phyloP scores from a whole-genome alignment of 2,329 filamentous ascomycete species.

The Rutstroemia sp. region DNA sequence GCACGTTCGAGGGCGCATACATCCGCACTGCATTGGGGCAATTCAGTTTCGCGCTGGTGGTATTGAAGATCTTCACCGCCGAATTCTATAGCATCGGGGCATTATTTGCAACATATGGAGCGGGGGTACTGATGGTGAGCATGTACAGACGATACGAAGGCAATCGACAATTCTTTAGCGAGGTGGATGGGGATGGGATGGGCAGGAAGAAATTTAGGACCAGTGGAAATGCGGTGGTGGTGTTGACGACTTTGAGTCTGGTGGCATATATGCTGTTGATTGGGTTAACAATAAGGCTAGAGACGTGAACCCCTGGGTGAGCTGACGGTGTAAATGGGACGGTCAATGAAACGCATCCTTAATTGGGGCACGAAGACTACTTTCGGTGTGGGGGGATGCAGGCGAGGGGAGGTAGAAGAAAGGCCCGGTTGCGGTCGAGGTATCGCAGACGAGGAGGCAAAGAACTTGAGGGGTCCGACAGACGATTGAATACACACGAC shows the following conservation, averaged over 20 bases:
- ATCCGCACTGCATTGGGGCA: slow-evolving; percentile 90
- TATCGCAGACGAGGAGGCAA: neutral
- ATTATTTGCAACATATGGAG: slow-evolving; percentile 86
- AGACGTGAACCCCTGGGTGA: slow-evolving; percentile 9
- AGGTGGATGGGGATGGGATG: slow-evolving; percentile 32
- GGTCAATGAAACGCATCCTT: neutral
- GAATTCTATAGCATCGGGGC: slow-evolving; percentile 98
- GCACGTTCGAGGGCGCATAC: slow-evolving; percentile 96
- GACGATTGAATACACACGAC: neutral
- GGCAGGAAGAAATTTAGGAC: slow-evolving; percentile 52
- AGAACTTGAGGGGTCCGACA: neutral
- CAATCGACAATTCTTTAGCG: slow-evolving; percentile 85
- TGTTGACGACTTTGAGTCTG: slow-evolving; percentile 50
- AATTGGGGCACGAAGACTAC: neutral
- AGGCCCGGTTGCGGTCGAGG: neutral
- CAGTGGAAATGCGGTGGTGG: slow-evolving; percentile 53
- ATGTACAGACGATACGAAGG: slow-evolving; percentile 84
- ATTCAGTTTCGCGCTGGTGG: slow-evolving; percentile 89
- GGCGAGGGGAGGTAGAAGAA: neutral
- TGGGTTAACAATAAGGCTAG: slow-evolving; percentile 42
- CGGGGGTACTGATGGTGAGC: slow-evolving; percentile 74
- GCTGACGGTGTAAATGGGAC: slow-evolving; percentile 1
- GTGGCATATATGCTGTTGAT: slow-evolving; percentile 50
- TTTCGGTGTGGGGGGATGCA: neutral
- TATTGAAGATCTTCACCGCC: slow-evolving; percentile 91